Conservation (phyloP, 768 basidiomycete genomes). For the Tylopilus vinaceipallidus region DNA sequence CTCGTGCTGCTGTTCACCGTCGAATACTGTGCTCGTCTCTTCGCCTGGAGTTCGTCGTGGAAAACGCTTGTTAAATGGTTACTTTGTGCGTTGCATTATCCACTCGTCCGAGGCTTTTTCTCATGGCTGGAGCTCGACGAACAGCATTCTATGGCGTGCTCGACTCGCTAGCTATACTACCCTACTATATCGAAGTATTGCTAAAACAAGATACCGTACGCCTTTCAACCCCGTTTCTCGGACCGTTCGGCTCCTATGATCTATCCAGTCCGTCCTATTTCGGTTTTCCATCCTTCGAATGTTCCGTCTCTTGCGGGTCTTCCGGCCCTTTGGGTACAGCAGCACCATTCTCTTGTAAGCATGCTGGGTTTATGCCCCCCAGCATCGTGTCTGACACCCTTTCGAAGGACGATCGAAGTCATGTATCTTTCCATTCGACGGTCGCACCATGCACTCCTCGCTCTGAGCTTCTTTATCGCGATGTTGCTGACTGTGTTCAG, state of each 20-base stretch:
- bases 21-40: conserved; percentile 70
- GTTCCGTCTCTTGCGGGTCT: conserved; percentile 86
- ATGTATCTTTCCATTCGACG: conserved; percentile 88
- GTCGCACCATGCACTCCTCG: conserved; percentile 83
- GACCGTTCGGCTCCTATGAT: background rate
- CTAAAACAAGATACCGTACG: conserved; percentile 82
- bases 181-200: conserved; percentile 86
- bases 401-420: conserved; percentile 80
- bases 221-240: conserved; percentile 10
- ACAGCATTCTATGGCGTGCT: conserved; percentile 82
- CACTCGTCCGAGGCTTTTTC: background rate
- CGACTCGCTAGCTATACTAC: conserved; percentile 81
- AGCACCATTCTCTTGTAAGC: conserved; percentile 79
- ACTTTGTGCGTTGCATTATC: conserved; percentile 48
- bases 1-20: conserved; percentile 84
- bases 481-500: conserved; percentile 89
- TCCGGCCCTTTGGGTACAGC: conserved; percentile 84
- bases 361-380: too few relatives aligned
- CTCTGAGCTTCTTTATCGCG: conserved; percentile 83
- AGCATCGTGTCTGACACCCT: too few relatives aligned
- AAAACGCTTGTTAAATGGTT: conserved; percentile 59
- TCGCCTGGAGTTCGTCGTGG: conserved; percentile 78
- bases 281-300: conserved; percentile 89
- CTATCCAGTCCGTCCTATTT: conserved; percentile 71
- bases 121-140: background rate